These are phyloP conservation scores for Nicotiana tomentosiformis DNA, from an alignment of 257 asterid genomes.

Conservation along the genomic window DNA sequence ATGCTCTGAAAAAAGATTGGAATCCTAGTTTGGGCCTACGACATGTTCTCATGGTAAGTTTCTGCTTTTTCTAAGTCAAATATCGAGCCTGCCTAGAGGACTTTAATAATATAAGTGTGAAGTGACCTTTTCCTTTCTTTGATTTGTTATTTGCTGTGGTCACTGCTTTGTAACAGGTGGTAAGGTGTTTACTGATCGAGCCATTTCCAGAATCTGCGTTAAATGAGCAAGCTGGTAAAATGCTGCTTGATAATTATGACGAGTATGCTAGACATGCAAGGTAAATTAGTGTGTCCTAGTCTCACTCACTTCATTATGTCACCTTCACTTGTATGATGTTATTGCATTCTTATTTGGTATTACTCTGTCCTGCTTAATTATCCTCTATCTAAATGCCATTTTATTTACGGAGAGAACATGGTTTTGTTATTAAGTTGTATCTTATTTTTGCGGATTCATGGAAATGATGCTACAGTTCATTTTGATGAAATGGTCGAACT, in stretches of 20 bases:
- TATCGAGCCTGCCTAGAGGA: background rate
- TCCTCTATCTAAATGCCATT: background rate
- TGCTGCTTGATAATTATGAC: conserved; percentile 86
- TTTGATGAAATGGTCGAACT: background rate
- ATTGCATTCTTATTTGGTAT: background rate
- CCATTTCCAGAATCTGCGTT: conserved; percentile 98
- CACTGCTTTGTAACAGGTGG: conserved; percentile 48
- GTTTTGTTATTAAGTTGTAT: background rate
- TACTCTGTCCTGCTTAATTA: background rate
- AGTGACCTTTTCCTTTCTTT: background rate
- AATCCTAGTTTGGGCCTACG: conserved; percentile 86
- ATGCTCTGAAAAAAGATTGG: conserved; percentile 97
- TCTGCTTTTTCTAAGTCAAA: background rate
- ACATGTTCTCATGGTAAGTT: conserved; percentile 75
- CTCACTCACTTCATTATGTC: background rate
- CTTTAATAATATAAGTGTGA: background rate
- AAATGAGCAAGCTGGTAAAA: conserved; percentile 94
- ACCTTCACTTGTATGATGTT: background rate
- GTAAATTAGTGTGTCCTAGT: conserved; percentile 26
- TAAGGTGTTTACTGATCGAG: conserved; percentile 89
- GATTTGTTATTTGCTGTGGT: background rate
- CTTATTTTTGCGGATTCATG: background rate
- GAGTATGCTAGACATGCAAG: conserved; percentile 90
- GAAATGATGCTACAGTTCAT: background rate
- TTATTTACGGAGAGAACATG: background rate